Conservation (phyloP, 495 filamentous ascomycete genomes). For the Clohesyomyces aquaticus region DNA sequence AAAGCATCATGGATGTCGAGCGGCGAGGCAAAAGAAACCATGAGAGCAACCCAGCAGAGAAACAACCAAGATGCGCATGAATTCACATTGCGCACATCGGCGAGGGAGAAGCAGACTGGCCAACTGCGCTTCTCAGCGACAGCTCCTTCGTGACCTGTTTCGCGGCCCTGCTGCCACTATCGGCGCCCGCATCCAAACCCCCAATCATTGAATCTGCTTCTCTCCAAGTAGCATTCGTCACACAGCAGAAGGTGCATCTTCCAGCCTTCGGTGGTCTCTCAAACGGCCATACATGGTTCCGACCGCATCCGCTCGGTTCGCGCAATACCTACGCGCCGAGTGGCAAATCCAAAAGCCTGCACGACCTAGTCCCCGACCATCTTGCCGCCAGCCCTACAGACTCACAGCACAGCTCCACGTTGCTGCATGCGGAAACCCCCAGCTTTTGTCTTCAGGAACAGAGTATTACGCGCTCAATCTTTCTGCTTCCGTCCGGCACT, state of each 20-base stretch:
- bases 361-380: not conserved
- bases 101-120: not conserved
- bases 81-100: not conserved
- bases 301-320: not conserved
- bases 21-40: not conserved
- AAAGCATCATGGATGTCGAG: too few relatives aligned
- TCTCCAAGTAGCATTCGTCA: not conserved
- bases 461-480: conserved; percentile 7
- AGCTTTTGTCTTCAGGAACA: conserved; percentile 17
- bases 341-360: conserved; percentile 6
- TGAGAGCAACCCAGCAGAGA: not conserved
- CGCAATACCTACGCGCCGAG: conserved; percentile 2
- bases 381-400: conserved; percentile 30
- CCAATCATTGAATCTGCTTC: not conserved
- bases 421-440: not conserved
- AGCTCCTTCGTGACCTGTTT: conserved; percentile 5
- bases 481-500: not conserved
- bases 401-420: conserved; percentile 3
- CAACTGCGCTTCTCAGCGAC: conserved; percentile 10
- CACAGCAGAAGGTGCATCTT: not conserved
- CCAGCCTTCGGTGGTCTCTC: conserved; percentile 5
- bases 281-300: conserved; percentile 8
- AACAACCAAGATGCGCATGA: not conserved
- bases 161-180: conserved; percentile 8
- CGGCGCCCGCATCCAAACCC: not conserved